Conservation (phyloP, 352 stramenopile genomes). For the Halophytophthora batemanensis region DNA sequence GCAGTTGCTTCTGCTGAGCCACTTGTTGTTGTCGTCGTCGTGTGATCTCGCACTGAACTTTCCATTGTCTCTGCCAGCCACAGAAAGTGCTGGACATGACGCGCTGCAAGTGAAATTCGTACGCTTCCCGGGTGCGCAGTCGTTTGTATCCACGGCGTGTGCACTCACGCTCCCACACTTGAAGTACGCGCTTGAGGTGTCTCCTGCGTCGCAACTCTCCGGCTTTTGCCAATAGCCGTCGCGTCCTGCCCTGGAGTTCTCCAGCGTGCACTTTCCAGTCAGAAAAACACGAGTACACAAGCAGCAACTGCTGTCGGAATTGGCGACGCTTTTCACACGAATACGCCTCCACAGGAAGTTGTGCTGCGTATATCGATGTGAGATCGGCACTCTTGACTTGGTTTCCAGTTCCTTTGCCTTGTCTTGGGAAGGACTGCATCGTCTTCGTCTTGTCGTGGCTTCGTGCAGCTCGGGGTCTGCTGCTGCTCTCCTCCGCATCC, state of each 20-base stretch:
- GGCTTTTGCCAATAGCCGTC: conserved; percentile 10
- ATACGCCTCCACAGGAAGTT: background rate
- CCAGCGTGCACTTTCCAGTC: conserved; percentile 17
- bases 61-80: conserved; percentile 11
- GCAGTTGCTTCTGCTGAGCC: conserved; percentile 1
- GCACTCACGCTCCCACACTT: conserved; percentile 3
- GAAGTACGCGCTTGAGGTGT: conserved; percentile 4
- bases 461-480: too few species aligned
- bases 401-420: background rate
- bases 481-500: conserved; percentile 12
- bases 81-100: conserved; percentile 7
- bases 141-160: conserved; percentile 4
- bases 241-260: background rate
- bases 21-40: conserved; percentile 4
- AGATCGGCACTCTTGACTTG: background rate
- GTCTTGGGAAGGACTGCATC: background rate
- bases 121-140: conserved; percentile 3
- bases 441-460: too few species aligned
- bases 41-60: conserved; percentile 14
- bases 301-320: conserved; percentile 17
- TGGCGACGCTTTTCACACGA: conserved; percentile 17
- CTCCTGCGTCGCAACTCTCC: conserved; percentile 5
- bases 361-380: background rate
- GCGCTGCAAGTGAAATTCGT: conserved; percentile 7
- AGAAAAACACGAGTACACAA: conserved; percentile 22